Base-by-base conservation (phyloP, 768 basidiomycete species). In the Chlorophyllum brunneum region DNA sequence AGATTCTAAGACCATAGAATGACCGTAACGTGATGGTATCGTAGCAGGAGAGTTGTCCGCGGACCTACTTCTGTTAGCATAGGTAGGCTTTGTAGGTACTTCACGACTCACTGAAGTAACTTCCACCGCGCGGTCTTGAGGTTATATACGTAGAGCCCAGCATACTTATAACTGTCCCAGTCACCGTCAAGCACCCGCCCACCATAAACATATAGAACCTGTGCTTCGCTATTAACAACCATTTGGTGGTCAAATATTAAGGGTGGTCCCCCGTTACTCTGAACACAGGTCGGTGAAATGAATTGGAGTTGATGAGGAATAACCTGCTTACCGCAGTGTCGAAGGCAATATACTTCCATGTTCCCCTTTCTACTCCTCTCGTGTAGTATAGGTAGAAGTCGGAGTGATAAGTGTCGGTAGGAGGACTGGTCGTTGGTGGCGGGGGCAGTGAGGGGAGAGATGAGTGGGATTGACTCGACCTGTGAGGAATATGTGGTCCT, bases 201-300 rank as follows among this genome's bases (percentile, higher is more conserved):
- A 6, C 90, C 89, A 56, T 81, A 87, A 5, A 89, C 79, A 54
- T 90, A 92, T 5, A 92, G 61, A 2, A 83, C 78, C 62, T 89
- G 88, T 0, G 77, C 67, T 3, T 85, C 83, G 34, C 76, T 76
- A 59, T 92, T 89, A 60, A 91, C 80, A 27, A 72, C 83, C 82
- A 92, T 86, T 66, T 89, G 87, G 58, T 91, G 89, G 62, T 92
- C 90, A 57, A 83, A 87, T 34, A 91, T 70, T 29, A 89, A 68
- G 0, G 84, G 82, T 1, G 89, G 89, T 1, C 88, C 88, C 1
- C 82, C 84, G 3, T 77, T 74, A 0, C 72, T 64, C 88, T 88
- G 42, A 42, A 27, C 40, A 33, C 13, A 51, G 41, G 31, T 31
- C 27, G 49, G 18, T 8, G 41, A 29, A 27, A 23, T 33, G 24